Evolutionary conservation across 371 early-diverging fungal species (phyloP).

Genomic region (Mucor mucedo): DNA sequence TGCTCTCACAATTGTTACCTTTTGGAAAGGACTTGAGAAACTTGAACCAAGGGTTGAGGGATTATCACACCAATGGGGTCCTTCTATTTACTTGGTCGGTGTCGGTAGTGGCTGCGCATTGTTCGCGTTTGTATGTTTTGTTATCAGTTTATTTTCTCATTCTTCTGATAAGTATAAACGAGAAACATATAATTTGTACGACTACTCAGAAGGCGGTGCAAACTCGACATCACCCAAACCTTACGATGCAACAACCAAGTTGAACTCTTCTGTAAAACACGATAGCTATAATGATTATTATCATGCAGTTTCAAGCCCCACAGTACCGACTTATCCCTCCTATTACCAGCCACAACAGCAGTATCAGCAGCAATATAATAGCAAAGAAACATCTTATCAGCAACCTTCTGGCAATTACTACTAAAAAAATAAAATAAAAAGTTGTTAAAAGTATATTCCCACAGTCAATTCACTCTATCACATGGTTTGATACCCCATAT

Average conservation of each 20-base stretch:
- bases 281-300: constrained; percentile 12
- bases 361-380: not conserved
- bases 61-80: constrained; percentile 37
- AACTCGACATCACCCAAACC: not conserved
- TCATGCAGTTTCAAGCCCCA: constrained; percentile 8
- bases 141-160: constrained; percentile 21
- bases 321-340: not conserved
- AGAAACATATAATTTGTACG: constrained; percentile 14
- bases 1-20: constrained; percentile 29
- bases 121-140: constrained; percentile 27
- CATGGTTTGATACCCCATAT: too few relatives aligned
- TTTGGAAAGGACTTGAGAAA: constrained; percentile 31
- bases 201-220: constrained; percentile 4
- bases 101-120: constrained; percentile 31
- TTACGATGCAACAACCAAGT: constrained; percentile 1
- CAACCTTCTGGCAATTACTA: not conserved
- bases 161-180: not conserved
- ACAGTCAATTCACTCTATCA: too few relatives aligned
- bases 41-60: constrained; percentile 27
- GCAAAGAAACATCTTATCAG: not conserved
- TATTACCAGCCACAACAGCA: constrained; percentile 6
- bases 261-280: not conserved
- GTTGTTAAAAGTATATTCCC: too few relatives aligned
- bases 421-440: not conserved
- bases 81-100: constrained; percentile 32